A percentile compares a stretch with the other conserved stretches of the same genome.
These are phyloP conservation scores for Eustoma russellianum DNA, from an alignment of 257 asterid species.

Conservation along the genomic window DNA sequence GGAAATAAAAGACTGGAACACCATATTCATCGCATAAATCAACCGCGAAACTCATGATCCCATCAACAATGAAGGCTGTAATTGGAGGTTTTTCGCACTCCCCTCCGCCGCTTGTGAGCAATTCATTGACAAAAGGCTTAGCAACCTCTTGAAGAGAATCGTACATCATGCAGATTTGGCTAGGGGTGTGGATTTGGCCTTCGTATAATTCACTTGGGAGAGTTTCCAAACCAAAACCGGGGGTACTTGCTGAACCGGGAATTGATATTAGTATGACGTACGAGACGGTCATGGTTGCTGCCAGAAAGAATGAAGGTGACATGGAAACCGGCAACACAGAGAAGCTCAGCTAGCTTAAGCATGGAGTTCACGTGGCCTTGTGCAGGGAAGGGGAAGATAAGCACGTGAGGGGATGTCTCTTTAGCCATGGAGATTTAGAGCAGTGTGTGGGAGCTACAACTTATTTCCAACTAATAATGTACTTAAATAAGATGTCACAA, in stretches of 20 bases:
- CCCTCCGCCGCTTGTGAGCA: too few relatives aligned
- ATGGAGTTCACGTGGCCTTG: constrained; percentile 51
- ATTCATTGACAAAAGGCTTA: constrained; percentile 13
- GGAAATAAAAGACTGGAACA: constrained; percentile 17
- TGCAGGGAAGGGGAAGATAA: constrained; percentile 16
- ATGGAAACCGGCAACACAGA: constrained; percentile 29
- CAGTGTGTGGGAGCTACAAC: too few relatives aligned
- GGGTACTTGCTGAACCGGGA: neutral
- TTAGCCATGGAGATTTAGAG: too few relatives aligned
- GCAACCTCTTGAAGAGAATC: constrained; percentile 14
- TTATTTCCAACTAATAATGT: too few relatives aligned
- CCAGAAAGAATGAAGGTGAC: constrained; percentile 29
- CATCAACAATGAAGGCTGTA: constrained; percentile 17
- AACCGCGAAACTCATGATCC: constrained; percentile 5
- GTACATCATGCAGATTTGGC: neutral
- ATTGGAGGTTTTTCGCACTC: constrained; percentile 5
- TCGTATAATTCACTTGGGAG: neutral
- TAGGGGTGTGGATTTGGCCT: neutral
- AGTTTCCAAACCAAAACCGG: neutral
- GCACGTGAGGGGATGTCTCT: neutral
- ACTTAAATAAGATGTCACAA: too few relatives aligned
- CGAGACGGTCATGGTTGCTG: constrained; percentile 13
- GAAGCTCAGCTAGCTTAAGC: constrained; percentile 41
- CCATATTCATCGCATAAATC: constrained; percentile 10
- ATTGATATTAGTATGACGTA: neutral